Conservation (phyloP, 352 stramenopile species). For the Blastocystis sp. region DNA sequence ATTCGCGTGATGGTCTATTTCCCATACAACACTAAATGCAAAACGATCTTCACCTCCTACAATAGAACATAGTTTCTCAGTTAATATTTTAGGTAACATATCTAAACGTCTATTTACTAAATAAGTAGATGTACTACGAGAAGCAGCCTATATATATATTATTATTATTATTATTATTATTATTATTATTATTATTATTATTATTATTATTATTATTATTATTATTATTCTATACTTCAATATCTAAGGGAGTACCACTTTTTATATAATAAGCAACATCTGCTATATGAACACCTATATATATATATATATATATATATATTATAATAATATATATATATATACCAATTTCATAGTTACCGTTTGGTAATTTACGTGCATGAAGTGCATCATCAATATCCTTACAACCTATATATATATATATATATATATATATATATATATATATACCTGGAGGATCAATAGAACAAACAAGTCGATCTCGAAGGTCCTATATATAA, state of each 20-base stretch:
- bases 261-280: slow-evolving; percentile 95
- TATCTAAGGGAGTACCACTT: slow-evolving; percentile 70
- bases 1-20: slow-evolving; percentile 64
- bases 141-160: slow-evolving; percentile 43
- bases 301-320: slow-evolving; percentile 16
- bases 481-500: slow-evolving; percentile 16
- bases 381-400: slow-evolving; percentile 98
- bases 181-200: background rate
- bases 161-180: background rate
- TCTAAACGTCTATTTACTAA: slow-evolving; percentile 90
- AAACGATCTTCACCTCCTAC: slow-evolving; percentile 58
- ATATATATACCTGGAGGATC: slow-evolving; percentile 64
- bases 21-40: slow-evolving; percentile 60
- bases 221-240: slow-evolving; percentile 60
- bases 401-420: no score
- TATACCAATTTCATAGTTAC: slow-evolving; percentile 50
- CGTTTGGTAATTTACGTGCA: slow-evolving; percentile 68
- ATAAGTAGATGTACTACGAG: slow-evolving; percentile 77
- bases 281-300: slow-evolving; percentile 90
- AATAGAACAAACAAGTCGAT: slow-evolving; percentile 62
- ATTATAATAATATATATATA: background rate
- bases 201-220: background rate
- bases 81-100: slow-evolving; percentile 87
- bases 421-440: no score
- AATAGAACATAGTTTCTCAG: slow-evolving; percentile 86